phyloP scores from a whole-genome alignment of 2,329 filamentous ascomycete species.

The Aspergillus sp. region DNA sequence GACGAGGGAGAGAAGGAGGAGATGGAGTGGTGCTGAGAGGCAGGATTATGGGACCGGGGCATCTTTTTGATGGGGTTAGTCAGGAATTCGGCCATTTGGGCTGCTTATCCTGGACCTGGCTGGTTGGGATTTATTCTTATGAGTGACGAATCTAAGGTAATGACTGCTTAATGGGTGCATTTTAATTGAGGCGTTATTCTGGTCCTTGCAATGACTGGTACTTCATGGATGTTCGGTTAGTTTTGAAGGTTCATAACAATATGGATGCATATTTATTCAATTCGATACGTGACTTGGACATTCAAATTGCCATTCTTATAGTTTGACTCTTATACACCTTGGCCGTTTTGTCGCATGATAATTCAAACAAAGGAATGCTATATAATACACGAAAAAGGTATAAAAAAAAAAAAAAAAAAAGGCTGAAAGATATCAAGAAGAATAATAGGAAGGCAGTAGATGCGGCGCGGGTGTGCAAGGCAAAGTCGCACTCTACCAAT shows the following conservation, averaged over 20 bases:
- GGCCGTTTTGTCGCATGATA: not conserved
- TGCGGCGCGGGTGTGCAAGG: not conserved
- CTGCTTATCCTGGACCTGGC: not conserved
- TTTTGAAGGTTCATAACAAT: not conserved
- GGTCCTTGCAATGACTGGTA: not conserved
- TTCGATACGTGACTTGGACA: not conserved
- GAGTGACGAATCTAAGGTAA: not conserved
- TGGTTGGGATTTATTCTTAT: not conserved
- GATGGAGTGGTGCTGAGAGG: slow-evolving; percentile 21
- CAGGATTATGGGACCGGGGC: slow-evolving; percentile 12
- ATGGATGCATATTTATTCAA: not conserved
- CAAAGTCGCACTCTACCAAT: not conserved
- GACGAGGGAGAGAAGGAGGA: slow-evolving; percentile 21
- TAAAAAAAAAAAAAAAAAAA: not conserved
- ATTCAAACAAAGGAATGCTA: not conserved
- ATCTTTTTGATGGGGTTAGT: not conserved
- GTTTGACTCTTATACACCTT: slow-evolving; percentile 1
- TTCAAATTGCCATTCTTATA: not conserved
- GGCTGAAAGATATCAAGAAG: not conserved
- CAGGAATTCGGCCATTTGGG: not conserved
- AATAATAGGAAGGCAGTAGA: not conserved
- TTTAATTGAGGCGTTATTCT: not conserved
- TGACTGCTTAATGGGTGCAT: slow-evolving; percentile 1
- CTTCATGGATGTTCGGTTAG: not conserved
- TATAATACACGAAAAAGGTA: not conserved